Evolutionary conservation across 1,139 yeast species (phyloP), one percentile per base, ranked within the genome.

Genomic region (Candida sp.): DNA sequence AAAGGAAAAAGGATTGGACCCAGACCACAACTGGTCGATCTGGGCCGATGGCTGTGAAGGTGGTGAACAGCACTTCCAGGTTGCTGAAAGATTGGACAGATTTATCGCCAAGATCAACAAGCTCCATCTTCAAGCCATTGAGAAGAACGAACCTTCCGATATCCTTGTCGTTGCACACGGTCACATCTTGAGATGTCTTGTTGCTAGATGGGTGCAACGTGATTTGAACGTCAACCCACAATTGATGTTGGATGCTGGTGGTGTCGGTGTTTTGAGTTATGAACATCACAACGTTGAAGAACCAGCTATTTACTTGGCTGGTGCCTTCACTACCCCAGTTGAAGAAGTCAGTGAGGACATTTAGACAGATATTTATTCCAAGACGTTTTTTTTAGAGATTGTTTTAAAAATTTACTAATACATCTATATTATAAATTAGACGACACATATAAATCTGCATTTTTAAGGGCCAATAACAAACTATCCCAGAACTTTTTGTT

Each of bases 11-110:
- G 97, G 96, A 0, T 72, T 89, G 46, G 85, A 58, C 35, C 51
- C 54, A 23, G 72, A 79, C 54, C 61, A 69, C 51, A 59, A 62
- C n/a, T 93, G 98, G 98, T 73, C 78, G 50, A 92, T 94, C 64
- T 92, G 98, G 96, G 72, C 84, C 56, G 93, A 91, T 62, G 98
- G 98, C 3, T 93, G 98, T 68, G 97, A 90, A 64, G 86, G 84
- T 58, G 98, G 98, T 54, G 98, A 93, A 68, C 69, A 75, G 42
- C 77, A 87, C 41, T 66, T 72, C 34, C 79, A 90, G 50, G 90
- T 93, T 41, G 83, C 86, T 5, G 73, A 72, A 40, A 78, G 98
- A 62, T 70, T 93, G 42, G 97, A 94, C 60, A 67, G 80, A 47
- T 80, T 86, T 46, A 89, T 93, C 61, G 75, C 69, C 1, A 78